phyloP scores from a whole-genome alignment of 306 rosid genomes.

The Adenanthera pavonina region DNA sequence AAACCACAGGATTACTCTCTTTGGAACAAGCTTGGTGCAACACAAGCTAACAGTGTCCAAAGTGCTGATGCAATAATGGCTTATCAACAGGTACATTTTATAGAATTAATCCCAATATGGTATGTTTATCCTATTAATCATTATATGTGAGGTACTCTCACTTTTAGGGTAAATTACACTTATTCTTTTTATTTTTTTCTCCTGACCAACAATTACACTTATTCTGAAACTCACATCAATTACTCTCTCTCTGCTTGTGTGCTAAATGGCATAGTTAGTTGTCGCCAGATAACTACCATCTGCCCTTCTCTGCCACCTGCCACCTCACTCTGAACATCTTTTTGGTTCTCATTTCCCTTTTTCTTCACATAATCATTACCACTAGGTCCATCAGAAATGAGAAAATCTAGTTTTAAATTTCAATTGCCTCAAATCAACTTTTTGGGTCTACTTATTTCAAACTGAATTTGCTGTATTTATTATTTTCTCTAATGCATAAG shows the following conservation, averaged over 20 bases:
- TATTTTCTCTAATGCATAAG: no score
- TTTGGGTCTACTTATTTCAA: neutral
- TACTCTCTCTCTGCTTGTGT: neutral
- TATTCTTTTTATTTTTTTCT: no score
- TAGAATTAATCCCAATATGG: constrained; percentile 31
- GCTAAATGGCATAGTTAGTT: neutral
- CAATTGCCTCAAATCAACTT: neutral
- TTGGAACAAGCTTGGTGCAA: constrained; percentile 99
- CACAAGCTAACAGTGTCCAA: constrained; percentile 97
- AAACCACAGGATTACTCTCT: constrained; percentile 96
- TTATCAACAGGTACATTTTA: constrained; percentile 80
- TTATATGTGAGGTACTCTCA: neutral
- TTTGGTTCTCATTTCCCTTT: constrained; percentile 1
- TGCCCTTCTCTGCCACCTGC: neutral
- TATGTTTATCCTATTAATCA: neutral
- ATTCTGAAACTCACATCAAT: neutral
- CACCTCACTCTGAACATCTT: neutral
- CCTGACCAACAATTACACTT: neutral
- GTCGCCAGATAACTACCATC: neutral
- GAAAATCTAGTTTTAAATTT: neutral
- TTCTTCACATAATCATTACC: neutral
- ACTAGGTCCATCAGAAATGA: neutral
- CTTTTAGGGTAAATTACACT: neutral
- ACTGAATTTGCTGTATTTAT: no score
- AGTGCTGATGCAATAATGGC: constrained; percentile 98